Evolutionary conservation across 2,329 filamentous ascomycete species (phyloP), one percentile per base, ranked within the genome.

Genomic region (Fusarium keratoplasticum): DNA sequence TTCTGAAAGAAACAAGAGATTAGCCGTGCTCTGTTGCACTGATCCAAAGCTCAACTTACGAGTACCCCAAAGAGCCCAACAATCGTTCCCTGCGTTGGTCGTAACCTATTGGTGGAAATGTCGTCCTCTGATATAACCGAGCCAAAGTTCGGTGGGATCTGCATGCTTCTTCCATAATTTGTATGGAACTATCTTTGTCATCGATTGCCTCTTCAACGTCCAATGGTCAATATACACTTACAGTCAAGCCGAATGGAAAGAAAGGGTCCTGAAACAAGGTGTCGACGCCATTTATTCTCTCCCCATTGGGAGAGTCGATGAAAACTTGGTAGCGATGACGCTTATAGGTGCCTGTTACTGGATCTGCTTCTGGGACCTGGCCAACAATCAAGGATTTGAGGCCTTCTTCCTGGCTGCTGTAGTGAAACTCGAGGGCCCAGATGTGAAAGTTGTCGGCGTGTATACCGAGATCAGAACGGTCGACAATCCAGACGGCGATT

Each of bases 371-470:
- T 44, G 61, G 61, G 18, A 65, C n/a, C 33, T 14, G 52, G 22
- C 66, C 66, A 8, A 61, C n/a, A n/a, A 58, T 36, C 25, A 61
- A 58, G 5, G 57, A 31, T 42, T 61, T 2, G 9, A 42, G 2
- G n/a, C 3, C 22, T 40, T 58, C 35, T 36, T 22, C 20, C 50
- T 52, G 22, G 36, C 25, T 33, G 6, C 42, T 14, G 33, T 57
- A 69, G 14, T 61, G 57, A 55, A 69, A 66, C 40, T 61, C 62
- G 13, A 69, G 57, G 22, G 47, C 57, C 38, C 62, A 61, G 29
- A 68, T 54, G 44, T 36, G 20, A 42, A 38, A 60, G 6, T 54
- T 61, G 20, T 60, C 35, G 22, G 31, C 35, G 9, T 22, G 18
- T 14, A 38, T 16, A 6, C 61, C 55, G 27, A 44, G 13, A 27